These are phyloP conservation scores for Lupinus albus DNA, from an alignment of 306 rosid genomes.

Conservation along the genomic window DNA sequence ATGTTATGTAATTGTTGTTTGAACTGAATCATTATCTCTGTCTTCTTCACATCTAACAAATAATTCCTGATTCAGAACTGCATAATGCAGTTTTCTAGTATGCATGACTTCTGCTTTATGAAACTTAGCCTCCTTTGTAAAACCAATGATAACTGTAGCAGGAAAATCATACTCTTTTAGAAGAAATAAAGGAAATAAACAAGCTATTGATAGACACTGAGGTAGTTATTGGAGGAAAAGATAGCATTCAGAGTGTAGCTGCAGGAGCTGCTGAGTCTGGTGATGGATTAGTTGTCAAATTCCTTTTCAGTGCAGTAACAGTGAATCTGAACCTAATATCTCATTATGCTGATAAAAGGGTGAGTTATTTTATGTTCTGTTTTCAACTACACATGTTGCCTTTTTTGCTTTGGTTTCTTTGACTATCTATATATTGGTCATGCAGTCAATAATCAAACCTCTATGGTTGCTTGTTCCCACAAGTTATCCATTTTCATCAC, in stretches of 20 bases:
- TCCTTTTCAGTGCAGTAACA: conserved; percentile 37
- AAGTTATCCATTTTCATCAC: conserved; percentile 46
- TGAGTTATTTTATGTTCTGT: conserved; percentile 28
- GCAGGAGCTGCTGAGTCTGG: conserved; percentile 29
- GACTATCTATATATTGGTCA: conserved; percentile 20
- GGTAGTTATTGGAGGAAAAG: conserved; percentile 41
- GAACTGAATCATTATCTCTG: background rate
- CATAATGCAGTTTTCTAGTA: background rate
- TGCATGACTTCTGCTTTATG: background rate
- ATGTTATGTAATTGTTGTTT: background rate
- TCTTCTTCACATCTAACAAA: background rate
- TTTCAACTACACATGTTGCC: background rate
- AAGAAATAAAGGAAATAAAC: conserved; percentile 52
- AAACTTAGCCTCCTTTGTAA: background rate
- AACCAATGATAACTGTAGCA: conserved; percentile 32
- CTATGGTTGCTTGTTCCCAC: conserved; percentile 48
- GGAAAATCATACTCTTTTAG: conserved; percentile 40
- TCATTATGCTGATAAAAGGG: conserved; percentile 37
- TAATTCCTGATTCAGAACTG: background rate
- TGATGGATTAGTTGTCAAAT: conserved; percentile 43
- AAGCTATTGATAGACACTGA: conserved; percentile 41
- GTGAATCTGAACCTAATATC: conserved; percentile 22
- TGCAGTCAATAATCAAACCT: conserved; percentile 48
- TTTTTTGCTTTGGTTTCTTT: background rate
- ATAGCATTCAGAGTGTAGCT: conserved; percentile 16